Evolutionary conservation across 495 filamentous ascomycete genomes (phyloP), one percentile per base, ranked within the genome.

Genomic region (Aspergillus nidulans): DNA sequence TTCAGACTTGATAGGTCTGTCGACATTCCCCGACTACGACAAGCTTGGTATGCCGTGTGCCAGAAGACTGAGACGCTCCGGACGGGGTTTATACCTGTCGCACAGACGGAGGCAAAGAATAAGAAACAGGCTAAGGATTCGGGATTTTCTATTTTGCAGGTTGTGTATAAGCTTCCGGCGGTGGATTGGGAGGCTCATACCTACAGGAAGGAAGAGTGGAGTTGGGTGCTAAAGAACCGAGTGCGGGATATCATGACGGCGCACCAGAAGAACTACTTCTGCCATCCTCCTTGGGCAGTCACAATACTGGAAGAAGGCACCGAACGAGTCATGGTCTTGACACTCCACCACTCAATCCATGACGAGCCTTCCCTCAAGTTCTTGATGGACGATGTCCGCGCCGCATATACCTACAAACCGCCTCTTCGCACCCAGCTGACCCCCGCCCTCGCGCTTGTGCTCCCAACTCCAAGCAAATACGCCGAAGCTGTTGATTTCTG

Each of bases 41-140:
- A 61, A 13, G 85, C 89, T 3, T 89, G 85, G 80, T 60, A 69
- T n/a, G 64, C 59, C 0, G 84, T 88, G 9, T 71, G 85, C 34
- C 61, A 73, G 1, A 63, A 70, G 3, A 81, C 78, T 2, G 82
- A 88, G 10, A 88, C 91, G 16, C 72, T 92, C 19, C 78, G 88
- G 12, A 91, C 86, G 6, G 72, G 69, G 1, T 94, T 95, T 61
- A 57, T 81, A 26, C 66, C 68, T 6, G 49, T 62, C 8, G 69
- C 66, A 7, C 58, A 67, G n/a, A 25, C 56, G 7, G 60, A 67
- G n/a, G 21, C 54, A 19, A 16, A 32, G 4, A 53, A 38, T 13
- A 19, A 20, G 2, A 39, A 34, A 2, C 23, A 7, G 30, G 41
- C 3, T 41, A 55, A 1, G 42, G 8, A 4, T n/a, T 46, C 30